Evolutionary conservation across 768 basidiomycete genomes (phyloP).

Genomic region (Serendipita indica): DNA sequence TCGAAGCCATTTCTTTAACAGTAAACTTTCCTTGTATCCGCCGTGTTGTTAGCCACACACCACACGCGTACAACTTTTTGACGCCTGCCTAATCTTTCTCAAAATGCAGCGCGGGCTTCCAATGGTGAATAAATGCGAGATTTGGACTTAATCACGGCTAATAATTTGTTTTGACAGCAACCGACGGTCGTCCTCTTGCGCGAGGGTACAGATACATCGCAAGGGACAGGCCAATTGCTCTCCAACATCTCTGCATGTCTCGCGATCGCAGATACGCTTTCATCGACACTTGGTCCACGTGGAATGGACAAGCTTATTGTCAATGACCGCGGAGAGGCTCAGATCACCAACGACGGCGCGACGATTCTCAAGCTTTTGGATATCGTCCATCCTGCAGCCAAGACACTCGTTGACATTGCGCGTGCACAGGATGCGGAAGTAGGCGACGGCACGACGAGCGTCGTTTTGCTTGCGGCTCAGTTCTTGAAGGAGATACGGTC

Average conservation of each 20-base stretch:
- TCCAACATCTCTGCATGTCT: conserved; percentile 96
- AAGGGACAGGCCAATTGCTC: conserved; percentile 81
- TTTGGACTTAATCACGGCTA: background rate
- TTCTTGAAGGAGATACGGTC: conserved; percentile 81
- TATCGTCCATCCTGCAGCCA: conserved; percentile 94
- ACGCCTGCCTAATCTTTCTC: conserved; percentile 1
- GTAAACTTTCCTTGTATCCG: too few relatives aligned
- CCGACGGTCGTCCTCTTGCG: conserved; percentile 91
- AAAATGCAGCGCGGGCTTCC: conserved; percentile 78
- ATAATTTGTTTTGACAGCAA: conserved; percentile 44
- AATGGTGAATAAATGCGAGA: conserved; percentile 35
- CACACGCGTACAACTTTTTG: too few relatives aligned
- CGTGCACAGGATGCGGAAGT: conserved; percentile 97
- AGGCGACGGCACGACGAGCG: conserved; percentile 95
- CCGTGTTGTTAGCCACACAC: too few relatives aligned
- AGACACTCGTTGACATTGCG: conserved; percentile 96
- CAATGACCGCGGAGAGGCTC: conserved; percentile 82
- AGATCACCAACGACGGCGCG: conserved; percentile 99
- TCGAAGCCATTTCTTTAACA: background rate
- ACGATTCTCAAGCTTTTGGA: conserved; percentile 96
- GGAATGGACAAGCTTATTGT: conserved; percentile 99
- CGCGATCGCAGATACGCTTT: conserved; percentile 78
- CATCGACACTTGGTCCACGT: conserved; percentile 90
- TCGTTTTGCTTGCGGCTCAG: conserved; percentile 88
- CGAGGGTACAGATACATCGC: conserved; percentile 92